phyloP scores from a whole-genome alignment of 495 filamentous ascomycete species.

The Gamarada debralockiae region DNA sequence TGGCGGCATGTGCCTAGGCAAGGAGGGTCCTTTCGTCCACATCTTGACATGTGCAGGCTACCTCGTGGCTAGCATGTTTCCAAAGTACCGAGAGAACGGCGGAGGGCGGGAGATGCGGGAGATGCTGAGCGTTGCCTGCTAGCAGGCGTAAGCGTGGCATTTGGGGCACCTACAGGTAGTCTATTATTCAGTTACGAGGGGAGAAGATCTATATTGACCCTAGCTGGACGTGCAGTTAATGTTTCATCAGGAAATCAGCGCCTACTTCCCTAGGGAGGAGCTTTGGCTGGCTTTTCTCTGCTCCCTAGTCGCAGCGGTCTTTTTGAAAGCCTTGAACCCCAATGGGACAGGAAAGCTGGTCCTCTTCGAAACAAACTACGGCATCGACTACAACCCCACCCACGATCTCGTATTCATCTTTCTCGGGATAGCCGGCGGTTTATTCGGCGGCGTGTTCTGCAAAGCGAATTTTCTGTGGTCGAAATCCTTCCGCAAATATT shows the following conservation, averaged over 20 bases:
- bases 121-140: conserved; percentile 51
- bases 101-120: conserved; percentile 49
- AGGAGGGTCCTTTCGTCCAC: conserved; percentile 59
- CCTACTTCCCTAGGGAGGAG: conserved; percentile 51
- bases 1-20: conserved; percentile 58
- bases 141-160: conserved; percentile 52
- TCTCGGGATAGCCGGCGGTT: conserved; percentile 49
- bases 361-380: conserved; percentile 57
- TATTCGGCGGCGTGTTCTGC: conserved; percentile 55
- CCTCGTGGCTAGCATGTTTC: conserved; percentile 45
- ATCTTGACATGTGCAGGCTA: conserved; percentile 55
- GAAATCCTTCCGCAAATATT: conserved; percentile 46
- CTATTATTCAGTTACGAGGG: conserved; percentile 54
- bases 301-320: conserved; percentile 48
- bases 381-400: conserved; percentile 43
- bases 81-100: conserved; percentile 51
- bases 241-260: conserved; percentile 39
- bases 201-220: conserved; percentile 3
- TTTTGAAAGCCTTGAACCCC: conserved; percentile 54
- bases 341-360: conserved; percentile 54
- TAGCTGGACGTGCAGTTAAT: conserved; percentile 3
- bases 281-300: conserved; percentile 56
- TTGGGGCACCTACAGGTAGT: conserved; percentile 56
- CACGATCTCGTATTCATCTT: conserved; percentile 54
- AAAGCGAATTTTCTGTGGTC: conserved; percentile 53